Percentiles rank a stretch among this genome's conserved stretches.
phyloP scores from a whole-genome alignment of 768 basidiomycete species.

The Gymnopilus junonius region DNA sequence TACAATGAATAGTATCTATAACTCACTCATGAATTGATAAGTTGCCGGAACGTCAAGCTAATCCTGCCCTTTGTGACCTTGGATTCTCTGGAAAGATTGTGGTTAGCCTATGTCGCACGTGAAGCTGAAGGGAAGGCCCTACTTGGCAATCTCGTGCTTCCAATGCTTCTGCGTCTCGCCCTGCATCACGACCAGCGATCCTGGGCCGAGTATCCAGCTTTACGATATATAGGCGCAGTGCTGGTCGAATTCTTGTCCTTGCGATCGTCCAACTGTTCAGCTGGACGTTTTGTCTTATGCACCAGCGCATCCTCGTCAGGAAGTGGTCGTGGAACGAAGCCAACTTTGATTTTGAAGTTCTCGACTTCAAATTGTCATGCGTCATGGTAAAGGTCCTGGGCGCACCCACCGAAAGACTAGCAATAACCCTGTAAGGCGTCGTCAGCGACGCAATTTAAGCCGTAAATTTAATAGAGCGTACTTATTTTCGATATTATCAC shows the following conservation, averaged over 20 bases:
- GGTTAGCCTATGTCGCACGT: background rate
- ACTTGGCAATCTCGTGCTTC: slow-evolving; percentile 39
- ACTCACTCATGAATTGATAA: slow-evolving; percentile 16
- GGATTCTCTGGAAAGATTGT: slow-evolving; percentile 23
- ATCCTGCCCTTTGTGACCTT: slow-evolving; percentile 33
- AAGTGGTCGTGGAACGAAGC: background rate
- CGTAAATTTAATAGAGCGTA: background rate
- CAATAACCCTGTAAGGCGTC: slow-evolving; percentile 30
- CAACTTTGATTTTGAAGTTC: background rate
- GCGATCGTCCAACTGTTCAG: background rate
- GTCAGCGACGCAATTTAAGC: background rate
- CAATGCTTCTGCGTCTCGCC: slow-evolving; percentile 35
- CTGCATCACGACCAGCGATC: slow-evolving; percentile 37
- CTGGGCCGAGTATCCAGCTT: slow-evolving; percentile 27
- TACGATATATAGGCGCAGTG: slow-evolving; percentile 2
- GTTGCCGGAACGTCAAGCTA: slow-evolving; percentile 36
- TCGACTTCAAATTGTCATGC: slow-evolving; percentile 14
- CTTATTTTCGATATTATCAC: slow-evolving; percentile 34
- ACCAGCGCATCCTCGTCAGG: background rate
- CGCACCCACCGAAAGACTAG: slow-evolving; percentile 34
- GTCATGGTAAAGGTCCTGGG: slow-evolving; percentile 35
- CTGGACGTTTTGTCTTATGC: background rate
- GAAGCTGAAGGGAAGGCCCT: background rate
- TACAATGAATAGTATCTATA: too few relatives aligned
- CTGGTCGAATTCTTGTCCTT: background rate